phyloP scores from a whole-genome alignment of 176 grass and related monocot genomes.

The Oryza punctata region DNA sequence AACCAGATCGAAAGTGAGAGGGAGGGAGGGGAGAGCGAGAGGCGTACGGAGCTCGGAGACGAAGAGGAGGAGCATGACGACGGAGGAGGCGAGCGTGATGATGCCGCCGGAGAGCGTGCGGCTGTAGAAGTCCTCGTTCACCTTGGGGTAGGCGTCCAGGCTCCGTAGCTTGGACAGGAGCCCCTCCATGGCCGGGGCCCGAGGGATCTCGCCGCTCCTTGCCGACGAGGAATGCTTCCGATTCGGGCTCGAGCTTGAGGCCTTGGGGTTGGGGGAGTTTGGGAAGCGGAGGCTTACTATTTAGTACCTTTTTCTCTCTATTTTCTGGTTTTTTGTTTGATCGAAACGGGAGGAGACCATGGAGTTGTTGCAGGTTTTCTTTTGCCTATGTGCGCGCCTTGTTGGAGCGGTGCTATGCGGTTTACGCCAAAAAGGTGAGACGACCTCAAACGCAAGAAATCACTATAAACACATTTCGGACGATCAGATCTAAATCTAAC shows the following conservation, averaged over 20 bases:
- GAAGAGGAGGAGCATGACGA: slow-evolving; percentile 87
- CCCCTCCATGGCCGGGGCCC: slow-evolving; percentile 59
- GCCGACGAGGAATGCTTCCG: not conserved
- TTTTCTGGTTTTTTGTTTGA: slow-evolving; percentile 17
- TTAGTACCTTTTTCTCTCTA: not conserved
- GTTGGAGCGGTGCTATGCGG: not conserved
- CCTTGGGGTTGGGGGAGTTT: not conserved
- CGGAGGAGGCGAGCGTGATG: slow-evolving; percentile 76
- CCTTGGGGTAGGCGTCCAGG: slow-evolving; percentile 87
- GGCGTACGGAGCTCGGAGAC: slow-evolving; percentile 80
- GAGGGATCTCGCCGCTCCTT: slow-evolving; percentile 20
- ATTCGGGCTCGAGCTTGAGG: not conserved
- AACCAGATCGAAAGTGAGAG: slow-evolving; percentile 6
- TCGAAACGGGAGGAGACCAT: slow-evolving; percentile 21
- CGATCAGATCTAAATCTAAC: too few relatives aligned
- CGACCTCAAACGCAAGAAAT: too few relatives aligned
- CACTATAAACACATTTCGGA: too few relatives aligned
- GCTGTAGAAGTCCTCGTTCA: slow-evolving; percentile 96
- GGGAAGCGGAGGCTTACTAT: not conserved
- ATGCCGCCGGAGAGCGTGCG: slow-evolving; percentile 86
- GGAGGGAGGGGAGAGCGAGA: not conserved
- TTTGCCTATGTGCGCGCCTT: not conserved
- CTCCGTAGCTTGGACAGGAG: slow-evolving; percentile 69
- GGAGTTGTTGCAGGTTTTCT: not conserved
- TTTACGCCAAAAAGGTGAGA: not conserved